Base-by-base conservation (phyloP, 2,329 filamentous ascomycete species). In the Penicillium corylophilum region DNA sequence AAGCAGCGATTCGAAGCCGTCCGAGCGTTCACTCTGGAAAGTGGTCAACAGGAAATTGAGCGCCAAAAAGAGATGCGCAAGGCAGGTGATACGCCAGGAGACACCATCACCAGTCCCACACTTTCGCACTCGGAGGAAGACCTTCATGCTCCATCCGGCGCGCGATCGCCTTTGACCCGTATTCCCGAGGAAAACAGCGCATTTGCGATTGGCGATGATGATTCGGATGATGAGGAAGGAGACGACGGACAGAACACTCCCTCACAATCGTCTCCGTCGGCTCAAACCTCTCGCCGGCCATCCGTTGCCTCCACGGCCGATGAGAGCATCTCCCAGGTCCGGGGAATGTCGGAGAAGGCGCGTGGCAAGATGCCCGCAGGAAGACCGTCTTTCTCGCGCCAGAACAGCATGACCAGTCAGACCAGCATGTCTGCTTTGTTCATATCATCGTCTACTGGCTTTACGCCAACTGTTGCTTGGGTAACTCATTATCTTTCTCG, bases 281-380 rank as follows among this genome's bases (percentile, higher is more conserved):
- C 55, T 31, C 71, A 72, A 18, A 76, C 74, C 16, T 82, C 81
- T 16, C 81, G 85, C 33, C 82, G 87, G 20, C 86, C 88, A 4
- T 93, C 89, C 0, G 77, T 88, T 18, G 83, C 84, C 24, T 82
- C 81, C 0, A 83, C 83, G 0, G 74, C 82, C 1, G 90, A 95
- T 53, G 91, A 95, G 54, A 87, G 88, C 4, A 83, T 95, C 9
- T 91, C 90, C 13, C 80, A 85, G 68, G 71, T 95, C 26, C 83
- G 90, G 51, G 91, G 91, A 48, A 96, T 97, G 89, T 96, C 93
- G 18, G 94, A 97, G 72, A 99, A 97, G 71, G 94, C 94, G 15
- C 81, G 94, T 44, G 94, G 94, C 7, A 99, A 99, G 72, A 90
- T 95, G 85, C 94, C 93, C 24, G 90, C 89, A 12, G 88, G 89